Evolutionary conservation across 345 rosid genomes (phyloP).

Genomic region (Draba incana): DNA sequence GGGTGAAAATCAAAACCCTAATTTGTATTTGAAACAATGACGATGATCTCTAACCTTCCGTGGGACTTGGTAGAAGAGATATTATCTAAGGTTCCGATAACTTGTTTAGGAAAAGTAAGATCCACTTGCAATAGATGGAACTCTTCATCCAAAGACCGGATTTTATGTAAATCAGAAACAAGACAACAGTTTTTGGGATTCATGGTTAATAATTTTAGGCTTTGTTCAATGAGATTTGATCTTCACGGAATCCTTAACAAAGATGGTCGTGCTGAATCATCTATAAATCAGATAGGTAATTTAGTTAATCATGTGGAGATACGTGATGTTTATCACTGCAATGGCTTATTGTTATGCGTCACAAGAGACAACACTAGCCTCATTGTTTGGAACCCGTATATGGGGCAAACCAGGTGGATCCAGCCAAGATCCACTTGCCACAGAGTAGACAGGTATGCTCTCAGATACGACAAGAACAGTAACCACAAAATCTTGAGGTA

Average conservation of each 20-base stretch:
- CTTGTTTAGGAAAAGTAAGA: background rate
- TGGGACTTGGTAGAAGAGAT: background rate
- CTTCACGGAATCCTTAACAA: background rate
- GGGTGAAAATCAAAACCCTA: background rate
- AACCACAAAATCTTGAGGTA: conserved; percentile 6
- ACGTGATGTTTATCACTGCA: background rate
- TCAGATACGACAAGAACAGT: conserved; percentile 1
- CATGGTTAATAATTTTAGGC: background rate
- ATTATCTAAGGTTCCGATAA: background rate
- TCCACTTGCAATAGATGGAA: conserved; percentile 20
- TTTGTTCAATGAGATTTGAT: background rate
- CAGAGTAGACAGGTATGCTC: background rate
- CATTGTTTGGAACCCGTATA: conserved; percentile 10
- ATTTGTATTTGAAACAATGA: background rate
- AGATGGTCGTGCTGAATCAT: too few relatives aligned
- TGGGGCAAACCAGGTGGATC: background rate
- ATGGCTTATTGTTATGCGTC: background rate
- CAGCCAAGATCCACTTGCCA: background rate
- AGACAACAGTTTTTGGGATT: too few relatives aligned
- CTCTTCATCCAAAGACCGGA: background rate
- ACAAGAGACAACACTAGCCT: background rate
- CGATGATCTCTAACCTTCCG: background rate
- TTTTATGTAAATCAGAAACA: too few relatives aligned
- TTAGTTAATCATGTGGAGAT: background rate
- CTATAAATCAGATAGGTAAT: background rate